Base-by-base conservation (phyloP, 2,329 filamentous ascomycete genomes). In the Alternaria solani region DNA sequence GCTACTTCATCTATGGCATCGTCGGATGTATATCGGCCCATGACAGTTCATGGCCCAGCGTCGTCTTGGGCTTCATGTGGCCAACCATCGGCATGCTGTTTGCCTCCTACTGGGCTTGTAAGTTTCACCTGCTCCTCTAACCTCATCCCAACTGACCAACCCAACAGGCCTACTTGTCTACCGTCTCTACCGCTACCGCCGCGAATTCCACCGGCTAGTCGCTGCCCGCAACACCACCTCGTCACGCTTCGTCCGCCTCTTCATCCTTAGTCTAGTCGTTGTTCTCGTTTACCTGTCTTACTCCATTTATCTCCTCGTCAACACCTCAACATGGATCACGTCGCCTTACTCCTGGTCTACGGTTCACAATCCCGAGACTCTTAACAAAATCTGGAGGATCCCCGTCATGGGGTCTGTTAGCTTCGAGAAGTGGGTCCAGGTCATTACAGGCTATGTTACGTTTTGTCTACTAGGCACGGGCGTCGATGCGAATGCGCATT, bases 401-500 rank as follows among this genome's bases (percentile, higher is more conserved):
- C 81, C 83, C 2, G 78, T 81, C 23, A 38, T 77, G 41, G 82
- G 85, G 36, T 9, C 63, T 2, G 77, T 85, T 39, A 73, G 80
- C 43, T 84, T 84, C 60, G 85, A 89, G 69, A 82, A 84, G 30
- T 91, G 87, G 86, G 80, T 85, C 20, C 82, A 85, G 47, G 78
- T 89, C 9, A 81, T 71, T 0, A 79, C 83, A 4, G 86, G 85
- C 0, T 82, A 85, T 59, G 59, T 88, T 26, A 76, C 87, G 12
- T 91, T 91, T 70, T 53, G 85, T n/a, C 85, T 89, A 68, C 90
- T 90, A 65, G 89, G 89, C 8, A 83, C 88, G 16, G 89, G 88
- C 30, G 80, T 79, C 26, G 89, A 91, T 68, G 88, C 88, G 0
- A 58, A 71, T 44, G 74, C 70, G 12, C 66, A 69, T 2, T 78